phyloP scores from a whole-genome alignment of 768 basidiomycete species.

The Glaciozyma martinii region DNA sequence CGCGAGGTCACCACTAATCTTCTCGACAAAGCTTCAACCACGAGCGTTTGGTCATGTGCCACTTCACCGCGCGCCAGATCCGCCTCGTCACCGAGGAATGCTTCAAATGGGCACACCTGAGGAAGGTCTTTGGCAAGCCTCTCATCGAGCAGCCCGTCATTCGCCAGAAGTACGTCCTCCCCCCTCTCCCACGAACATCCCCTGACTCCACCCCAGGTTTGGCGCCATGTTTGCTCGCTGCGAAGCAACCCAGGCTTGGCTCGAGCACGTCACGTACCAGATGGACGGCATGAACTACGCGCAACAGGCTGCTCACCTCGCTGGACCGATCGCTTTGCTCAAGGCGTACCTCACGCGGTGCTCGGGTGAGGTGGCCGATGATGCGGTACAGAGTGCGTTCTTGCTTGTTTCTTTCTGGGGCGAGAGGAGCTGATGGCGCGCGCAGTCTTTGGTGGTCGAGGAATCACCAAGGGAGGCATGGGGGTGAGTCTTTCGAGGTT shows the following conservation, averaged over 20 bases:
- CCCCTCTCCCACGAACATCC: background rate
- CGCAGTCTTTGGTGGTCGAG: constrained; percentile 64
- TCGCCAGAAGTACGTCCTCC: constrained; percentile 51
- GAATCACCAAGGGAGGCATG: constrained; percentile 73
- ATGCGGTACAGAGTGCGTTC: constrained; percentile 55
- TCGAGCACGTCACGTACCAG: constrained; percentile 52
- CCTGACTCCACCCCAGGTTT: constrained; percentile 37
- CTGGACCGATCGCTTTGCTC: constrained; percentile 14
- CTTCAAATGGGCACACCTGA: constrained; percentile 70
- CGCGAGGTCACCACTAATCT: background rate
- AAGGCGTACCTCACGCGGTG: constrained; percentile 14
- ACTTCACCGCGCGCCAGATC: background rate
- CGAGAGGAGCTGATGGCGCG: background rate
- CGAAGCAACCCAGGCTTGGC: constrained; percentile 74
- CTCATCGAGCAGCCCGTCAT: constrained; percentile 71
- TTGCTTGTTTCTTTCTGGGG: background rate
- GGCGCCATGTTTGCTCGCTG: constrained; percentile 79
- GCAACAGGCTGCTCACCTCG: constrained; percentile 9
- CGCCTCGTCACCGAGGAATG: constrained; percentile 16
- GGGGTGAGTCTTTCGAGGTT: too few relatives aligned
- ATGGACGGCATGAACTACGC: constrained; percentile 19
- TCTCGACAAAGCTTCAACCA: constrained; percentile 48
- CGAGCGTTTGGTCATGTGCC: constrained; percentile 70
- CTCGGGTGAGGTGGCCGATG: constrained; percentile 39
- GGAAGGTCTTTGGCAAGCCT: constrained; percentile 85